Conservation (phyloP, 768 basidiomycete species). For the Xerocomellus amylosporus region DNA sequence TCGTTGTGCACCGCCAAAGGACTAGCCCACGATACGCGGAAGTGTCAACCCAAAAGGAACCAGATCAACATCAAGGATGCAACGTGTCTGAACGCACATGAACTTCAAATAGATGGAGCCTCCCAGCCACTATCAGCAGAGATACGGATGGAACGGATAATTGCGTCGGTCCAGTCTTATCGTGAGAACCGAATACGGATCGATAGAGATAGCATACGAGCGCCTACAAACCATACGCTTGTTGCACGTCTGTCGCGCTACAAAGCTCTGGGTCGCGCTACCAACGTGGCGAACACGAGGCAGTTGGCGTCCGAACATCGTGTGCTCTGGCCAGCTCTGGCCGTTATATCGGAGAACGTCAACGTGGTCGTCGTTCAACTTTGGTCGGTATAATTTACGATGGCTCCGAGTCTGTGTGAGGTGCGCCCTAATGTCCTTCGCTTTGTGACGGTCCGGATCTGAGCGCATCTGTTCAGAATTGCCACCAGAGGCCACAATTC, state of each 20-base stretch:
- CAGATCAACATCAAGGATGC: conserved; percentile 27
- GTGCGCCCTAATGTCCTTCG: conserved; percentile 18
- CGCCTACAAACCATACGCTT: background rate
- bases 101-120: conserved; percentile 30
- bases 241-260: conserved; percentile 3
- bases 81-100: conserved; percentile 21
- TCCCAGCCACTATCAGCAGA: conserved; percentile 20
- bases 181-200: conserved; percentile 6
- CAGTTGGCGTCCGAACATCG: conserved; percentile 3
- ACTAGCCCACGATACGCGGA: conserved; percentile 20
- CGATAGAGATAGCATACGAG: conserved; percentile 11
- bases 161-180: conserved; percentile 17
- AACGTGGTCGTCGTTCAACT: conserved; percentile 1
- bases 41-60: conserved; percentile 3
- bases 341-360: conserved; percentile 9
- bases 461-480: conserved; percentile 39
- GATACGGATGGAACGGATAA: conserved; percentile 16
- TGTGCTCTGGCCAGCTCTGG: conserved; percentile 7
- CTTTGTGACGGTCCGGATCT: conserved; percentile 2
- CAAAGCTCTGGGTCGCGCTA: conserved; percentile 6
- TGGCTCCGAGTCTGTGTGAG: conserved; percentile 30
- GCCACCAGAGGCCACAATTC: conserved; percentile 54
- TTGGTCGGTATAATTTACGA: conserved; percentile 17
- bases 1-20: conserved; percentile 26
- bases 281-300: conserved; percentile 30